Percentiles rank a stretch among this genome's conserved stretches.
Evolutionary conservation across 768 basidiomycete genomes (phyloP).

Genomic region (Lentinula sp.): DNA sequence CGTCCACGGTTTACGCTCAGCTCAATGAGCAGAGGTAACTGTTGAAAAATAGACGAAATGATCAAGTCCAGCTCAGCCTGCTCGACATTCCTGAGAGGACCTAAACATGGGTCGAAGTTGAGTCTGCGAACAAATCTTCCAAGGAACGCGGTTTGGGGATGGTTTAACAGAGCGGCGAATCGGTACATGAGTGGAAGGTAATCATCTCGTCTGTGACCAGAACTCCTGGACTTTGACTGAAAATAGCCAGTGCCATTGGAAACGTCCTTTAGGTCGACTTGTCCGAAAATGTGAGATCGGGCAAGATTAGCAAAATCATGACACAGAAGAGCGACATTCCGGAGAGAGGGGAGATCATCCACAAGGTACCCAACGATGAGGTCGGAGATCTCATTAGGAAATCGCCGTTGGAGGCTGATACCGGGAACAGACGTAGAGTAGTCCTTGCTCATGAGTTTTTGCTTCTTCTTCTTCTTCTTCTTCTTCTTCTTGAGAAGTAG

Average conservation of each 20-base stretch:
- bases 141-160: background rate
- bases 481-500: background rate
- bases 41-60: background rate
- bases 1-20: background rate
- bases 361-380: background rate
- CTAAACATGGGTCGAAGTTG: background rate
- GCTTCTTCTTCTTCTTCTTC: no score
- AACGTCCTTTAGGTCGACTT: background rate
- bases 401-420: background rate
- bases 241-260: background rate
- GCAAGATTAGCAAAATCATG: background rate
- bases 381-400: background rate
- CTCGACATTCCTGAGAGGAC: background rate
- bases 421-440: background rate
- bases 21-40: background rate
- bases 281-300: background rate
- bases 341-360: background rate
- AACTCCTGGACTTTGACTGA: background rate
- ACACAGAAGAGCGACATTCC: background rate
- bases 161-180: background rate
- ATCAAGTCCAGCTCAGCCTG: background rate
- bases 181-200: background rate
- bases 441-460: background rate
- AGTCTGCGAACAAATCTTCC: background rate
- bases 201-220: no score